Percentiles rank a stretch among this genome's conserved stretches.
phyloP scores from a whole-genome alignment of 768 basidiomycete species.

The Hirschioporus abietinus region DNA sequence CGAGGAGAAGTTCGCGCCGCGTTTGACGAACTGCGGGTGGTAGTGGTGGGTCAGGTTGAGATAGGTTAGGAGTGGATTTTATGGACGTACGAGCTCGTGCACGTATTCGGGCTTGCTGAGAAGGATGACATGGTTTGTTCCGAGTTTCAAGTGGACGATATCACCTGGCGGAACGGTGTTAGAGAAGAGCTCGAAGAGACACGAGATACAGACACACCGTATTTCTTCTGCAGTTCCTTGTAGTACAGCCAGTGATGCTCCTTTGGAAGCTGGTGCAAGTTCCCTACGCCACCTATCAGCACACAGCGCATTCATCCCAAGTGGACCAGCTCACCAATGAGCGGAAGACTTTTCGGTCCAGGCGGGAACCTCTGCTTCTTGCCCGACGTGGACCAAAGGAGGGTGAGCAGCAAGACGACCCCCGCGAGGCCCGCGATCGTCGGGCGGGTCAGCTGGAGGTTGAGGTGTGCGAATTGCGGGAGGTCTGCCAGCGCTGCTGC shows the following conservation, averaged over 20 bases:
- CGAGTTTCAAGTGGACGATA: background rate
- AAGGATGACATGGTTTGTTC: background rate
- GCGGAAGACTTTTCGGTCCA: background rate
- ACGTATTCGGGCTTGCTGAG: slow-evolving; percentile 1
- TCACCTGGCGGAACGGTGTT: background rate
- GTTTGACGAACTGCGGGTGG: background rate
- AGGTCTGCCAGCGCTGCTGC: background rate
- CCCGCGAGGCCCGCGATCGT: background rate
- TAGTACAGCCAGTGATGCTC: background rate
- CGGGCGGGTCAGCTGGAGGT: background rate
- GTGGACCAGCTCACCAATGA: background rate
- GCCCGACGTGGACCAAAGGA: background rate
- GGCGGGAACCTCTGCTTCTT: background rate
- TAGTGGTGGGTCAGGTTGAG: background rate
- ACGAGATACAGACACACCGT: background rate
- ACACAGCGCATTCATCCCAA: no score
- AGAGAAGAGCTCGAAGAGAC: background rate
- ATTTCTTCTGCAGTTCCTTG: background rate
- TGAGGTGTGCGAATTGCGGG: background rate
- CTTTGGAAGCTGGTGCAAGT: background rate
- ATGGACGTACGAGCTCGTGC: background rate
- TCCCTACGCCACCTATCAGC: background rate
- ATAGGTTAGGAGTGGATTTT: background rate
- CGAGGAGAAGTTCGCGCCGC: background rate
- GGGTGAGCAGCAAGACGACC: background rate